Base-by-base conservation (phyloP, 805 yeast genomes). In the Saitoella complicata region DNA sequence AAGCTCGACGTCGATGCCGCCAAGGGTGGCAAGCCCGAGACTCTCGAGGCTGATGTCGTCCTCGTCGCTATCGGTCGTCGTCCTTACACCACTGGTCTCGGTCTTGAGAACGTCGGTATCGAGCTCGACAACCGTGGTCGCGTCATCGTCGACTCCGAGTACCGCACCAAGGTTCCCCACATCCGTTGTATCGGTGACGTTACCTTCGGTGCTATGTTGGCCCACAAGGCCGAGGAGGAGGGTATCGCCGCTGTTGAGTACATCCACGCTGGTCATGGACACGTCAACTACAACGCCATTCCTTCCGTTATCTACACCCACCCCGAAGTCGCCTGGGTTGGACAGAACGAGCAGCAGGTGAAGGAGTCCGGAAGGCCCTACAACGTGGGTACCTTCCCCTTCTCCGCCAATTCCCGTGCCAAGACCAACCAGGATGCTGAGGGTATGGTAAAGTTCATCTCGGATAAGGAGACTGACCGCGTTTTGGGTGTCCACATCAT, bases 271-370 rank as follows among this genome's bases (percentile, higher is more conserved):
- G 98, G 97, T 53, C 82, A 81, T 62, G 99, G 99, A 49, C 98
- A 91, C 64, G 97, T 91, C 55, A 91, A 91, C 78, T 91, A 91
- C 69, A 94, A 79, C 57, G 93, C 83, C 70, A 91, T 91, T 56
- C 99, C 99, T 53, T 77, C 95, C 34, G 98, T 91, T 54, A 91
- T 91, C 98, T 91, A 91, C 74, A 80, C 97, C 42, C 95, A 86
- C 69, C 99, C 99, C 52, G 99, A 91, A 72, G 95, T 91, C 55
- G 97, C 97, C 44, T 91, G 98, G 98, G 95, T 83, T 55, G 99
- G 99, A 57, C 83, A 83, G 68, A 82, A 78, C 60, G 99, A 91
- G 70, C 79, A 87, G 70, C 87, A 87, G 68, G 75, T 87, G 63
- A 87, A 88, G 73, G 87, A 74, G 56, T 85, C 85, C 57, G 95